These are phyloP conservation scores for Jamesozyma piceae DNA, from an alignment of 805 yeast species.

Conservation along the genomic window DNA sequence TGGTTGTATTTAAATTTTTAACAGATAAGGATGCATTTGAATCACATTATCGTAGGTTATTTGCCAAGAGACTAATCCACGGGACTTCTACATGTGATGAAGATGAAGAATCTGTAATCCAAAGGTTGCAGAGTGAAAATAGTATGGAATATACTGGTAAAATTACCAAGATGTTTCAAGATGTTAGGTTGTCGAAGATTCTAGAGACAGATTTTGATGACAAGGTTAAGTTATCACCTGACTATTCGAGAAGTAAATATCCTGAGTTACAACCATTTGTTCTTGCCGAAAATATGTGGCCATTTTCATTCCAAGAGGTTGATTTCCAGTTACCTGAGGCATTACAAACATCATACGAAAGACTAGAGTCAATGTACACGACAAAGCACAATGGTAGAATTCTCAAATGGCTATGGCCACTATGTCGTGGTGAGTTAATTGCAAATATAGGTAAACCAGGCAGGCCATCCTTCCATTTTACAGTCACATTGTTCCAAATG, in stretches of 20 bases:
- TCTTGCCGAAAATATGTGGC: constrained; percentile 89
- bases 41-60: constrained; percentile 76
- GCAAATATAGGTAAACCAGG: constrained; percentile 78
- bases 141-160: constrained; percentile 88
- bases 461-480: constrained; percentile 70
- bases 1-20: constrained; percentile 77
- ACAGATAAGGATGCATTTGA: constrained; percentile 95
- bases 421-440: constrained; percentile 83
- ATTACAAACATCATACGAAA: constrained; percentile 53
- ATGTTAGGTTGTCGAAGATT: constrained; percentile 76
- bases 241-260: constrained; percentile 20
- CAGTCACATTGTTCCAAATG: constrained; percentile 79
- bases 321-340: constrained; percentile 58
- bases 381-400: constrained; percentile 78
- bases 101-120: constrained; percentile 74
- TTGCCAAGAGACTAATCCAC: constrained; percentile 82
- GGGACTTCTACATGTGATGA: constrained; percentile 76
- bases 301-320: constrained; percentile 37
- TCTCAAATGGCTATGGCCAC: constrained; percentile 92
- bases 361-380: constrained; percentile 59
- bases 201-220: constrained; percentile 41
- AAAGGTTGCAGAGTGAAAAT: constrained; percentile 78
- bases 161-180: constrained; percentile 92
- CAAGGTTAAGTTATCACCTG: constrained; percentile 23
- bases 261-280: constrained; percentile 63